These are phyloP conservation scores for Avena sativa DNA, from an alignment of 176 grass and related monocot genomes.

Conservation along the genomic window DNA sequence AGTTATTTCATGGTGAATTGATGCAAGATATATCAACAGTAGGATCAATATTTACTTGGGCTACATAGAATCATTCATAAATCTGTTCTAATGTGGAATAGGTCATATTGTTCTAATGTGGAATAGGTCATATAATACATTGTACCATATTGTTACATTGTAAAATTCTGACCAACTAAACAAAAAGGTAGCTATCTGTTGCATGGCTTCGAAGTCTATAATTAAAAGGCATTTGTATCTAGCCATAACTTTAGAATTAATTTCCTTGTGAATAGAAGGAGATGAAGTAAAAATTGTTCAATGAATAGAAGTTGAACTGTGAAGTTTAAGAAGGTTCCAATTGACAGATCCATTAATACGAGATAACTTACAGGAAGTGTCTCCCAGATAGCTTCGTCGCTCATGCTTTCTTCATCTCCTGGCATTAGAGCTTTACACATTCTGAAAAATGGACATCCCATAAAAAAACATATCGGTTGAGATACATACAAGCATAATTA, in stretches of 20 bases:
- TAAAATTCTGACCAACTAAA: not conserved
- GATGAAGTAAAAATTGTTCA: not conserved
- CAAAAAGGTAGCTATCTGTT: not conserved
- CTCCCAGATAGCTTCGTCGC: constrained; percentile 92
- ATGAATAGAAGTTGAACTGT: not conserved
- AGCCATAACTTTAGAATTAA: not conserved
- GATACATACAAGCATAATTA: constrained; percentile 26
- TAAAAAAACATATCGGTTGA: not conserved
- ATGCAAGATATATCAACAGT: constrained; percentile 21
- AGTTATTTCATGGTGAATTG: not conserved
- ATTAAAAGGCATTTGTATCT: not conserved
- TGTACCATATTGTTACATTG: not conserved
- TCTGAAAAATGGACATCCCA: constrained; percentile 52
- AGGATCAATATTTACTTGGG: not conserved
- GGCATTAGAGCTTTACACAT: constrained; percentile 99
- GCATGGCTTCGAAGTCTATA: not conserved
- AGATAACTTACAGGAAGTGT: constrained; percentile 85
- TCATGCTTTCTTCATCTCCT: constrained; percentile 96
- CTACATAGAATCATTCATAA: constrained; percentile 17
- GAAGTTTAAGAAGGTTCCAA: constrained; percentile 16
- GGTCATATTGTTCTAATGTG: not conserved
- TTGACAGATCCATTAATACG: constrained; percentile 5
- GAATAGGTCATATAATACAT: not conserved
- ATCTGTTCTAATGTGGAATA: not conserved
- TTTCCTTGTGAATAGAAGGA: not conserved